Evolutionary conservation across 1,284 basidiomycete species (phyloP), one percentile per base, ranked within the genome.

Genomic region (Wolfiporia cocos): DNA sequence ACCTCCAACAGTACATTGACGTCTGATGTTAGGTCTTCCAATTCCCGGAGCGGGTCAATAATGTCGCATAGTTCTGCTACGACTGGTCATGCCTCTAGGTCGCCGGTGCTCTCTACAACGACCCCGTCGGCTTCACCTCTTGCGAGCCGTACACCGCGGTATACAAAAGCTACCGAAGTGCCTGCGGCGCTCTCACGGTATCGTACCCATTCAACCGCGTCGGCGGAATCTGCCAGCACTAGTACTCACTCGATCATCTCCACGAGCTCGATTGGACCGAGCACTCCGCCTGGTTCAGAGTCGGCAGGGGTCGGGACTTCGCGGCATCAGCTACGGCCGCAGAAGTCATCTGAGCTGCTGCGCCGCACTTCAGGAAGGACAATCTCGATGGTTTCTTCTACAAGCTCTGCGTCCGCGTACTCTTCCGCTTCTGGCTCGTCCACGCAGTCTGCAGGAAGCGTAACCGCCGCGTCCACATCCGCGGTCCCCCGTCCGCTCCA

Each of bases 401-500:
- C 26, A n/a, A 43, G 42, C 28, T 48, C 50, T 3, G 50, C 36
- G 30, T 54, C 53, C 4, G 49, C 46, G 38, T 49, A 50, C 19
- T 51, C 50, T 4, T 47, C 48, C 17, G 31, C 26, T 22, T 32
- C 37, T n/a, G 35, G 42, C 1, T 42, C 37, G 10, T 43, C 42
- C 11, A 43, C 42, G 2, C 33, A 47, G 10, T 53, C 53, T 4
- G 48, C 42, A 5, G 42, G 48, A 1, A 48, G 47, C 39, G 47
- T 49, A 17, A 50, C 49, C 39, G 42, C 46, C 10, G 44, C 49
- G 1, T 39, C 43, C 10, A 23, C 45, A 1, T 39, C 43, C 10
- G 24, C 45, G 9, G 51, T 48, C 21, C 50, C 48, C 2, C 48
- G 54, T 4, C 54, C 51, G 10, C 49, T 55, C 4, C 52, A 50